Evolutionary conservation across 164 flowering plant genomes (phyloP).

Genomic region (Vitis rotundifolia): DNA sequence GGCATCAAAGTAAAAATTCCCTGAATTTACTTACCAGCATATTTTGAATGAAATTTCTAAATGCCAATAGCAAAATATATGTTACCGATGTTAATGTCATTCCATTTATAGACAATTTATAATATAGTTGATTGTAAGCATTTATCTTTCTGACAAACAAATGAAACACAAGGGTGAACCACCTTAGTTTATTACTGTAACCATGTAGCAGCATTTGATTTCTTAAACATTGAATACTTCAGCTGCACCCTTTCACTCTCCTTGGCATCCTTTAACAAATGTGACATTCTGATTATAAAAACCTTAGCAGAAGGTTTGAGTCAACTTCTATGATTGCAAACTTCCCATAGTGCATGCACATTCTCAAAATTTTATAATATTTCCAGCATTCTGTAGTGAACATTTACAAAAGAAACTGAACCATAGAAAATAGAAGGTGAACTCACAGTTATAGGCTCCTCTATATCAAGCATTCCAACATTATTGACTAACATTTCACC

Average conservation of each 20-base stretch:
- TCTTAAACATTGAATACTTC: no score
- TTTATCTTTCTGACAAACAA: not conserved
- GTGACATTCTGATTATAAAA: no score
- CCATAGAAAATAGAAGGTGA: not conserved
- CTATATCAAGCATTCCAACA: constrained; percentile 75
- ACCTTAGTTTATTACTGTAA: not conserved
- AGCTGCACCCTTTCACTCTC: no score
- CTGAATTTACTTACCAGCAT: no score
- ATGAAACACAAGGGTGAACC: not conserved
- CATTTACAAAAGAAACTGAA: not conserved
- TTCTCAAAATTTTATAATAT: not conserved
- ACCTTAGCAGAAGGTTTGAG: not conserved
- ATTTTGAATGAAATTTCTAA: no score
- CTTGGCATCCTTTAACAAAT: no score
- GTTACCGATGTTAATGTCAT: no score
- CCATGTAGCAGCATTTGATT: no score
- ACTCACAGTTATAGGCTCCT: constrained; percentile 91
- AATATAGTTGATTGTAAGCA: not conserved
- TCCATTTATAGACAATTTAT: no score
- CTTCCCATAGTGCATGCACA: not conserved
- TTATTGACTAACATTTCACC: constrained; percentile 87
- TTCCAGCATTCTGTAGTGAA: not conserved
- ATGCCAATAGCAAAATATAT: no score
- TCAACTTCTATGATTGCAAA: not conserved
- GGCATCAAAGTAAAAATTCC: no score